Evolutionary conservation across 2,329 filamentous ascomycete species (phyloP).

Genomic region (Xylaria multiplex): DNA sequence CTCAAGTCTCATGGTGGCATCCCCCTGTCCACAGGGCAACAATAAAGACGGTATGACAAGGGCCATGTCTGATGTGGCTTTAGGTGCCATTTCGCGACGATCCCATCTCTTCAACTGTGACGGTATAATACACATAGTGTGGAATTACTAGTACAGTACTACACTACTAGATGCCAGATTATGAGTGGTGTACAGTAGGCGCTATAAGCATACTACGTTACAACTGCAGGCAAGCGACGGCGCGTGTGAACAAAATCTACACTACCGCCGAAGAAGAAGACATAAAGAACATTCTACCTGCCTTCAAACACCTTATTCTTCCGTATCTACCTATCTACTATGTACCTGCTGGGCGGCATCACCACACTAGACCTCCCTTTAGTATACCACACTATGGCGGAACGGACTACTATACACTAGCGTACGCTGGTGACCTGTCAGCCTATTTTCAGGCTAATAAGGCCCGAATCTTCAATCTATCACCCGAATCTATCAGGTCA

Average conservation of each 20-base stretch:
- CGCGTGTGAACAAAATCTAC: not conserved
- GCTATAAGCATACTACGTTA: constrained; percentile 27
- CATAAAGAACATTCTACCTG: constrained; percentile 11
- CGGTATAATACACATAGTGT: not conserved
- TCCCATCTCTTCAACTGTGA: not conserved
- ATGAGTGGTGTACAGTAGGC: too few relatives aligned
- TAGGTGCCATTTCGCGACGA: constrained; percentile 13
- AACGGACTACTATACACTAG: too few relatives aligned
- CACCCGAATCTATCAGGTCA: not conserved
- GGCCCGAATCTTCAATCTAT: too few relatives aligned
- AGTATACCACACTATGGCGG: too few relatives aligned
- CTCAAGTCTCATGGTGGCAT: not conserved
- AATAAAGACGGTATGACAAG: constrained; percentile 34
- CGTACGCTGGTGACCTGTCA: too few relatives aligned
- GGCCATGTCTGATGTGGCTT: constrained; percentile 7
- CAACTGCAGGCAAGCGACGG: constrained; percentile 3
- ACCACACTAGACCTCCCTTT: too few relatives aligned
- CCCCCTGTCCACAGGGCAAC: constrained; percentile 35
- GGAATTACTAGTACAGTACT: not conserved
- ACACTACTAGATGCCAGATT: not conserved
- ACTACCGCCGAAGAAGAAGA: constrained; percentile 8
- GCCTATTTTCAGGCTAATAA: not conserved
- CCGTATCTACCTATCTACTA: too few relatives aligned
- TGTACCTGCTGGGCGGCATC: too few relatives aligned
- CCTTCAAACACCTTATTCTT: constrained; percentile 17